These are phyloP conservation scores for Davidsoniella virescens DNA, from an alignment of 2,329 filamentous ascomycete species.

Conservation along the genomic window DNA sequence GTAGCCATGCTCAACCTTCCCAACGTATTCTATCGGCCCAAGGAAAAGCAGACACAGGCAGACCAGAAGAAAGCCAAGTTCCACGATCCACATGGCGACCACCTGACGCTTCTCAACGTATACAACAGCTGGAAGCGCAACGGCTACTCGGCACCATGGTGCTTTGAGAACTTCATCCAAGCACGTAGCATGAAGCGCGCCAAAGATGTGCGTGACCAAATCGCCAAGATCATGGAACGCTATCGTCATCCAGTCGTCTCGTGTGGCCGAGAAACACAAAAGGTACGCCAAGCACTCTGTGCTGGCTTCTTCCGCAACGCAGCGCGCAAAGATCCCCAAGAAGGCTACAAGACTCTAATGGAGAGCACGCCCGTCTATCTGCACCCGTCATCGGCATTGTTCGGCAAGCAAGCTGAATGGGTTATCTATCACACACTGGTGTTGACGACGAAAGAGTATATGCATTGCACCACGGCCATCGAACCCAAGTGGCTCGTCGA, in stretches of 20 bases:
- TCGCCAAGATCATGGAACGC: conserved; percentile 84
- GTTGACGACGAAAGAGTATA: conserved; percentile 92
- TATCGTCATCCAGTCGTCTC: conserved; percentile 70
- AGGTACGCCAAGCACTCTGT: conserved; percentile 78
- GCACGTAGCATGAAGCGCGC: conserved; percentile 75
- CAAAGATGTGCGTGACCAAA: conserved; percentile 81
- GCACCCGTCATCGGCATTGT: conserved; percentile 80
- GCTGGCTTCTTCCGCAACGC: conserved; percentile 91
- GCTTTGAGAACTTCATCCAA: conserved; percentile 95
- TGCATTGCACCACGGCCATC: conserved; percentile 85
- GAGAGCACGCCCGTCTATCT: conserved; percentile 91
- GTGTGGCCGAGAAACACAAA: conserved; percentile 74
- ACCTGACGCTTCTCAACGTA: conserved; percentile 86
- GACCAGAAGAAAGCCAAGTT: conserved; percentile 98
- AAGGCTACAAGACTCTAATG: conserved; percentile 94
- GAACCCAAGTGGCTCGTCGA: conserved; percentile 92
- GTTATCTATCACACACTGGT: conserved; percentile 88
- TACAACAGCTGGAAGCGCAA: conserved; percentile 93
- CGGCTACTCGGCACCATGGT: conserved; percentile 75
- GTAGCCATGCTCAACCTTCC: conserved; percentile 85
- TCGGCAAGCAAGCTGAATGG: conserved; percentile 91
- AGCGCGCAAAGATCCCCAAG: conserved; percentile 85
- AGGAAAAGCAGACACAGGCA: conserved; percentile 90
- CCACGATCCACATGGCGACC: conserved; percentile 86
- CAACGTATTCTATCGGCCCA: conserved; percentile 83